These are phyloP conservation scores for Nitzschia inconspicua DNA, from an alignment of 108 stramenopile species.

Conservation along the genomic window DNA sequence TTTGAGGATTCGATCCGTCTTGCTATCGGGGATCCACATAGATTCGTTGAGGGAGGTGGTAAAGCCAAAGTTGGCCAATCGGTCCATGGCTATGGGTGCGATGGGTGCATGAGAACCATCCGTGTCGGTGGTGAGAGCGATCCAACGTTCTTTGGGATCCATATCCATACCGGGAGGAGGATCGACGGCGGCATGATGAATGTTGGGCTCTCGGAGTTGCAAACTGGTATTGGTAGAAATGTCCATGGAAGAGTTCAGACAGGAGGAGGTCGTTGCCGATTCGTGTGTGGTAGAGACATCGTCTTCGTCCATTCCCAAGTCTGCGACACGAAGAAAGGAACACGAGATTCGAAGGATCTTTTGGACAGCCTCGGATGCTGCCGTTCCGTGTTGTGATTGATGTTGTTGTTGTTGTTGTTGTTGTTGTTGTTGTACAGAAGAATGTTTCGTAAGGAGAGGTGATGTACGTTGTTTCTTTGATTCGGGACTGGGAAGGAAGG, in stretches of 20 bases:
- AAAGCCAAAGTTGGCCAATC: constrained; percentile 47
- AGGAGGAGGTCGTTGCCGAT: constrained; percentile 3
- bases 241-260: too few species aligned
- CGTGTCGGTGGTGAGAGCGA: constrained; percentile 35
- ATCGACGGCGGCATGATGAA: constrained; percentile 47
- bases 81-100: constrained; percentile 50
- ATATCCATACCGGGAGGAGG: constrained; percentile 57
- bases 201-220: constrained; percentile 23
- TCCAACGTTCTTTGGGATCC: constrained; percentile 68
- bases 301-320: constrained; percentile 30
- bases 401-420: background rate
- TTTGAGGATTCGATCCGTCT: constrained; percentile 39
- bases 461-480: too few species aligned
- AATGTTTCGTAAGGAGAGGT: background rate
- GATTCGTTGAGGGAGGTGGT: constrained; percentile 36
- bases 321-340: constrained; percentile 37
- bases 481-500: constrained; percentile 9
- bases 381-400: background rate
- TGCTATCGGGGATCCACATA: constrained; percentile 58
- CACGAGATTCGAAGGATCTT: constrained; percentile 7
- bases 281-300: constrained; percentile 9
- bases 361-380: background rate
- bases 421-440: background rate
- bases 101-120: constrained; percentile 44
- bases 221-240: background rate